Base-by-base conservation (phyloP, 2,329 filamentous ascomycete species). In the Lachnellula hyalina region DNA sequence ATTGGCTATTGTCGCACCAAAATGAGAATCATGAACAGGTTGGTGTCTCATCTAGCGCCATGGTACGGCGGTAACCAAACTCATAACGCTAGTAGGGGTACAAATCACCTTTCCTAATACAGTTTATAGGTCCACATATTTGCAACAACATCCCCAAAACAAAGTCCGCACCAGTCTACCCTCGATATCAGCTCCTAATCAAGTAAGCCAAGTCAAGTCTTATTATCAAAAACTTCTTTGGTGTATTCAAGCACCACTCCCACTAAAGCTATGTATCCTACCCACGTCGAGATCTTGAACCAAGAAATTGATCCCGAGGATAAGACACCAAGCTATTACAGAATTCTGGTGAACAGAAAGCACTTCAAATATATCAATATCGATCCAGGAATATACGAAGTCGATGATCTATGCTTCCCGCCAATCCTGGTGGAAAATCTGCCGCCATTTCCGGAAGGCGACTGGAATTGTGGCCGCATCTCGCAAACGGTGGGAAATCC, bases 341-440 rank as follows among this genome's bases (percentile, higher is more conserved):
- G 46, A 34, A 36, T 48, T 4, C 46, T 48, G 14, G 46, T 48
- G 6, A 21, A 48, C 28, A 36, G 11, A 34, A 48, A 48, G 28
- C 14, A 48, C 23, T 64, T 76, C 63, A 75, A 74, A 63, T 75
- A 76, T 56, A 61, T 76, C 34, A 72, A 67, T 12, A 65, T 76
- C 28, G 71, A 71, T 8, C 57, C 67, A 11, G 69, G 71, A 49
- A 51, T 70, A 3, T 68, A 70, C 47, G 63, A 65, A 28, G 53
- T 52, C 17, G 65, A 70, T 36, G 68, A 73, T 51, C 63, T 71
- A 52, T 66, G 64, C 17, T 73, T 69, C 49, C 67, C 58, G 8
- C 71, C 71, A 12, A 51, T 59, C 9, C 60, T 74, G 25, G 56
- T 71, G 15, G 5, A 7, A 48, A 48, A 48, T 23, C 65, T 77